Evolutionary conservation across 768 basidiomycete genomes (phyloP).

Genomic region (Phylloporus sp.): DNA sequence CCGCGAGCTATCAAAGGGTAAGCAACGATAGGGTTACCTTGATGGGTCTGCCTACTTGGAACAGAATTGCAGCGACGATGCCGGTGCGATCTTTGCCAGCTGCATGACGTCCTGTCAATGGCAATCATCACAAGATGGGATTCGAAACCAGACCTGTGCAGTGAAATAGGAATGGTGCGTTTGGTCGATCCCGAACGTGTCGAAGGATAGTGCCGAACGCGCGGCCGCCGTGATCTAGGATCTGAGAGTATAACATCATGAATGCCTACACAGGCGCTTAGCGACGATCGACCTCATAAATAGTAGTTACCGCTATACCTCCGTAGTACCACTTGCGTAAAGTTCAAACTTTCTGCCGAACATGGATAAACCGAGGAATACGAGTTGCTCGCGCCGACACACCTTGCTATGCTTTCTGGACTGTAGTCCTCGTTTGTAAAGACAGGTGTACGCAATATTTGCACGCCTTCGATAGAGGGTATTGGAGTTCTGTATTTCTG

Average conservation of each 20-base stretch:
- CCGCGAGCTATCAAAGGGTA: conserved; percentile 51
- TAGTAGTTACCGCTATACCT: conserved; percentile 39
- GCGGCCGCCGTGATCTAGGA: conserved; percentile 64
- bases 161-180: conserved; percentile 64
- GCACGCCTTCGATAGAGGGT: conserved; percentile 59
- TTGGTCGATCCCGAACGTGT: conserved; percentile 67
- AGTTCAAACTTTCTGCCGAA: conserved; percentile 41
- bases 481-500: conserved; percentile 63
- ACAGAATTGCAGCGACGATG: conserved; percentile 63
- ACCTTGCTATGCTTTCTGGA: conserved; percentile 81
- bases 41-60: conserved; percentile 44
- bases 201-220: conserved; percentile 69
- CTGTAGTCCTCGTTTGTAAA: conserved; percentile 72
- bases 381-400: conserved; percentile 36
- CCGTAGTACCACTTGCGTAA: conserved; percentile 76
- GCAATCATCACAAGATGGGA: not conserved
- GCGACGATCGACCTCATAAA: not conserved
- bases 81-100: conserved; percentile 86
- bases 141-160: conserved; percentile 51
- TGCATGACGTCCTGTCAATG: conserved; percentile 12
- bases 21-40: not conserved
- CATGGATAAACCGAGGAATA: conserved; percentile 3
- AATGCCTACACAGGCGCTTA: conserved; percentile 49
- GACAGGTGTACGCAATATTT: conserved; percentile 58
- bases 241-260: conserved; percentile 76